Percentiles rank a stretch among this genome's conserved stretches.
These are phyloP conservation scores for Dunaliella primolecta DNA, from an alignment of 139 green algal genomes.

Conservation along the genomic window DNA sequence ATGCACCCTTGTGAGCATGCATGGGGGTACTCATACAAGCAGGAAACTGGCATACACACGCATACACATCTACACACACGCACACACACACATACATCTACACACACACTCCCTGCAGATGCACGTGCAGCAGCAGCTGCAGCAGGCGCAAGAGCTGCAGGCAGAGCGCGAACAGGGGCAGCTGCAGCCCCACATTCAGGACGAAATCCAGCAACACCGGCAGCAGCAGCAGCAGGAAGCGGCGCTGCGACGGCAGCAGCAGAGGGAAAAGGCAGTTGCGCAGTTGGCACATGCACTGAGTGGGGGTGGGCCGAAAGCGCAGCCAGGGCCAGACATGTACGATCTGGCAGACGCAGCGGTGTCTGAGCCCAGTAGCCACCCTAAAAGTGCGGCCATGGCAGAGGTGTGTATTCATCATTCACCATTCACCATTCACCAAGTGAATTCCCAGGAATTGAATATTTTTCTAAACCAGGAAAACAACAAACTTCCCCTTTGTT, in stretches of 20 bases:
- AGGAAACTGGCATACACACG: too few species aligned
- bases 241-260: neutral
- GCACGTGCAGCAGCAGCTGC: neutral
- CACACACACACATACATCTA: neutral
- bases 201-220: neutral
- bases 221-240: neutral
- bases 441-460: too few species aligned
- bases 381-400: neutral
- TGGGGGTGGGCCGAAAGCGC: neutral
- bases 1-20: too few species aligned
- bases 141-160: neutral
- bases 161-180: neutral
- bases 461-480: too few species aligned
- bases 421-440: too few species aligned
- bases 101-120: neutral
- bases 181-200: too few species aligned
- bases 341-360: neutral
- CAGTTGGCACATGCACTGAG: neutral
- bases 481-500: too few species aligned
- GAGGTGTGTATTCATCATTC: too few species aligned
- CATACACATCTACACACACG: conserved; percentile 4
- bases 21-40: too few species aligned
- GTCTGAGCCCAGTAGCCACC: neutral
- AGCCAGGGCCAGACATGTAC: neutral
- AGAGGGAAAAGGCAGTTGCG: neutral